These are phyloP conservation scores for Fragaria iinumae DNA, from an alignment of 306 rosid genomes.

Conservation along the genomic window DNA sequence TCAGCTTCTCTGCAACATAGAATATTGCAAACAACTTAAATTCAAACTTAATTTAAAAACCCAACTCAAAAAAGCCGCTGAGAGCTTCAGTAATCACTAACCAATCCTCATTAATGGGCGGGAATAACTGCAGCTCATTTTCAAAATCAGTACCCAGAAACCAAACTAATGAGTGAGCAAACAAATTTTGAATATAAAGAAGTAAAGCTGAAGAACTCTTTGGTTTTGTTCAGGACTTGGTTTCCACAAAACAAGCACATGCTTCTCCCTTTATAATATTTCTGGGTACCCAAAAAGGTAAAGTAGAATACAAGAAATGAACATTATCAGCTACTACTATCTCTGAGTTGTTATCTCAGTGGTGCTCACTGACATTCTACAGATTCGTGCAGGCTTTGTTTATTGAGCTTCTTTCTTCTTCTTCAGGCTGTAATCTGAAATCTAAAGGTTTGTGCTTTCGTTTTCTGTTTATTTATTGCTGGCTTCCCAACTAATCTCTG, in stretches of 20 bases:
- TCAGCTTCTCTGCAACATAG: background rate
- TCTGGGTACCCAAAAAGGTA: conserved; percentile 23
- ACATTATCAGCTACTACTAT: conserved; percentile 22
- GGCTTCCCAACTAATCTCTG: conserved; percentile 27
- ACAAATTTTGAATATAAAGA: conserved; percentile 5
- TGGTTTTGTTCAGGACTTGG: conserved; percentile 25
- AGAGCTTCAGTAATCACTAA: background rate
- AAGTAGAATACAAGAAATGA: conserved; percentile 43
- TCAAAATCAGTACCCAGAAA: background rate
- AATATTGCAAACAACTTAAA: background rate
- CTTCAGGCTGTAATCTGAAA: conserved; percentile 25
- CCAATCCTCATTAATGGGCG: conserved; percentile 8
- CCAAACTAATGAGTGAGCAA: background rate
- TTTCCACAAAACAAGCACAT: conserved; percentile 50
- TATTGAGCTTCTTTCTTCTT: conserved; percentile 10
- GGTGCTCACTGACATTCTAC: conserved; percentile 39
- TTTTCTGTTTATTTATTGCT: conserved; percentile 28
- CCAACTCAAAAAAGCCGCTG: background rate
- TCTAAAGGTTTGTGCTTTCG: conserved; percentile 29
- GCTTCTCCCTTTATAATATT: conserved; percentile 23
- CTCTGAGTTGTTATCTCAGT: conserved; percentile 26
- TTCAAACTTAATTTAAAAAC: background rate
- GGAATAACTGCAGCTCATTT: background rate
- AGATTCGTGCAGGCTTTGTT: conserved; percentile 35
- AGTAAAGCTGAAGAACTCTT: conserved; percentile 51